Percentiles rank a stretch among this genome's conserved stretches.
Conservation (phyloP, 257 asterid genomes). For the Solanum boliviense region DNA sequence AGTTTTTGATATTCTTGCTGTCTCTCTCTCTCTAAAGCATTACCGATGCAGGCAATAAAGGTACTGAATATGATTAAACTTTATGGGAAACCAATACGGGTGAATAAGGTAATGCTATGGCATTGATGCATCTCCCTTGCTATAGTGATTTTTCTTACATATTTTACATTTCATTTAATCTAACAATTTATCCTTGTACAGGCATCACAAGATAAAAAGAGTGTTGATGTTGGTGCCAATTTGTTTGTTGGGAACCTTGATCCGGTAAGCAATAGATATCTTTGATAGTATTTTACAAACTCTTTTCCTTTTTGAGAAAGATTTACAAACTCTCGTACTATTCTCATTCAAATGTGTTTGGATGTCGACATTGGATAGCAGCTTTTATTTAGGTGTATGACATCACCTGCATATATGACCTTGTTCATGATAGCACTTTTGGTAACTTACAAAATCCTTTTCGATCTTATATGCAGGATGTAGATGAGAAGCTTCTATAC, state of each 20-base stretch:
- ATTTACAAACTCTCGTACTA: background rate
- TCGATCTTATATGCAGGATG: slow-evolving; percentile 53
- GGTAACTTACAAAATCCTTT: background rate
- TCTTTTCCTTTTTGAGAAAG: background rate
- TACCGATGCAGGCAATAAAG: slow-evolving; percentile 64
- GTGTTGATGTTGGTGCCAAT: slow-evolving; percentile 97
- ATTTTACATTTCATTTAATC: background rate
- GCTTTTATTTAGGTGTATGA: background rate
- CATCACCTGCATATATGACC: background rate
- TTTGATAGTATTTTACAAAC: background rate
- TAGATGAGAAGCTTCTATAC: slow-evolving; percentile 87
- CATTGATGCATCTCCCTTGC: background rate
- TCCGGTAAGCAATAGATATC: slow-evolving; percentile 55
- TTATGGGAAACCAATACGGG: slow-evolving; percentile 82
- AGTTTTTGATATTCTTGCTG: background rate
- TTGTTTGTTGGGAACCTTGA: slow-evolving; percentile 94
- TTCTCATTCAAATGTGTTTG: background rate
- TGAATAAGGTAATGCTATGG: slow-evolving; percentile 56
- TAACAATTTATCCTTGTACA: slow-evolving; percentile 8
- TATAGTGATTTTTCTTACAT: background rate
- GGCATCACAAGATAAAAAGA: slow-evolving; percentile 98
- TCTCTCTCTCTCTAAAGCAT: background rate
- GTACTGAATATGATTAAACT: slow-evolving; percentile 87
- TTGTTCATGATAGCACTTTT: background rate
- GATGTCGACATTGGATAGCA: background rate